Conservation (phyloP, 2,329 filamentous ascomycete species). For the Coleophoma cylindrospora region DNA sequence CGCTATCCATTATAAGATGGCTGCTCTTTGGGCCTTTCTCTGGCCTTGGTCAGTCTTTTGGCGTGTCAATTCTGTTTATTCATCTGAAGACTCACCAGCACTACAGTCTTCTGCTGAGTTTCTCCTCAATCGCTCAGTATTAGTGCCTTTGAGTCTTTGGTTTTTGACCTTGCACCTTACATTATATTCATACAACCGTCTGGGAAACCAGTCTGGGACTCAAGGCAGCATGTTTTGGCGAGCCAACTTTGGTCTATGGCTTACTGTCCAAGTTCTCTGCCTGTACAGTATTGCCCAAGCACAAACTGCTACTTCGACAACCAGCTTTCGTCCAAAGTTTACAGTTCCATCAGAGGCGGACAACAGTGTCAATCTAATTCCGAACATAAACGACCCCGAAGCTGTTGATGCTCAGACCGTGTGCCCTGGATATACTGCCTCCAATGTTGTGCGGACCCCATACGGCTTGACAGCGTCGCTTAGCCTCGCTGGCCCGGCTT, state of each 20-base stretch:
- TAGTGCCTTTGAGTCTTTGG: not conserved
- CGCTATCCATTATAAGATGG: not conserved
- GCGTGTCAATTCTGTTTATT: not conserved
- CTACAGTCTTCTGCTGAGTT: not conserved
- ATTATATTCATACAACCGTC: not conserved
- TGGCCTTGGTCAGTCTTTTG: not conserved
- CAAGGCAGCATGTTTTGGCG: not conserved
- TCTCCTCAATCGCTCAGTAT: not conserved
- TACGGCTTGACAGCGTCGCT: slow-evolving; percentile 65
- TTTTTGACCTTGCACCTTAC: not conserved
- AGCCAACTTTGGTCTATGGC: not conserved
- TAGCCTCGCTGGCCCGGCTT: slow-evolving; percentile 61
- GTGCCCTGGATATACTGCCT: slow-evolving; percentile 66
- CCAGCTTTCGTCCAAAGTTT: slow-evolving; percentile 24
- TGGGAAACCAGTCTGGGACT: not conserved
- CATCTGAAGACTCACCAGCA: not conserved
- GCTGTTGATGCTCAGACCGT: slow-evolving; percentile 46
- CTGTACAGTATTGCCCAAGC: not conserved
- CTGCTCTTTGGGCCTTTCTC: not conserved
- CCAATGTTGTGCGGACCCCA: slow-evolving; percentile 46
- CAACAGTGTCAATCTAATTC: slow-evolving; percentile 42
- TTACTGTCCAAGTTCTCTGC: not conserved
- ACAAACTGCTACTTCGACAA: slow-evolving; percentile 1
- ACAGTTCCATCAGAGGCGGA: slow-evolving; percentile 43
- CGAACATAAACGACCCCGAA: slow-evolving; percentile 60